Evolutionary conservation across 1,139 yeast genomes (phyloP), one percentile per base, ranked within the genome.

Genomic region (Pichia sorboxylosa): DNA sequence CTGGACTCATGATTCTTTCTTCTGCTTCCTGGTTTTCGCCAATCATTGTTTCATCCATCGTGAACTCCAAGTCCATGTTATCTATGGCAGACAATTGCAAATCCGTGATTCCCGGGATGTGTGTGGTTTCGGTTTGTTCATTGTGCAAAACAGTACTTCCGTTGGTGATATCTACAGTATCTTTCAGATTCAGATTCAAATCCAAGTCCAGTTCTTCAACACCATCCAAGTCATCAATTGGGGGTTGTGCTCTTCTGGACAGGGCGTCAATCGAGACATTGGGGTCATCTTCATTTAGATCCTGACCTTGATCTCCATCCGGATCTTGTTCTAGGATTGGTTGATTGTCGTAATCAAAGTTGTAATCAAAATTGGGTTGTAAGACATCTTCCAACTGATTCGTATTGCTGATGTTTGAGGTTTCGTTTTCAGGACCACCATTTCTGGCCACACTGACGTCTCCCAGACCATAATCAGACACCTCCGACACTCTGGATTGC

Each of bases 141-240:
- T n/a, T n/a, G n/a, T n/a, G n/a, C n/a, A n/a, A n/a, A n/a, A n/a
- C n/a, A 20, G 10, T 11, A 11, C 22, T 20, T 9, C 10, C 10
- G 8, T 8, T 11, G 11, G 22, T 20, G n/a, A n/a, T n/a, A n/a
- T n/a, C n/a, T n/a, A n/a, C n/a, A n/a, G n/a, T n/a, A n/a, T n/a
- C n/a, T 11, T 8, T 8, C 22, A 38, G 42, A 17, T 59, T 55
- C 28, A 49, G 38, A 29, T 65, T 69, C 30, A 70, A 57, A 35
- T 69, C 69, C 31, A 70, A 56, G 36, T 75, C 66, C 51, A 76
- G 57, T 45, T 71, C 55, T 6, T 53, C 57, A 54, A 70, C 58
- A 43, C 70, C 66, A 38, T 64, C 54, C 7, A 55, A 49, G 28
- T 54, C 55, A 32, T 48, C 54, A 9, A 40, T 42, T 20, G 35